Percentiles rank a stretch among this genome's conserved stretches.
Conservation (phyloP, 495 filamentous ascomycete species). For the Sordaria brevicollis region DNA sequence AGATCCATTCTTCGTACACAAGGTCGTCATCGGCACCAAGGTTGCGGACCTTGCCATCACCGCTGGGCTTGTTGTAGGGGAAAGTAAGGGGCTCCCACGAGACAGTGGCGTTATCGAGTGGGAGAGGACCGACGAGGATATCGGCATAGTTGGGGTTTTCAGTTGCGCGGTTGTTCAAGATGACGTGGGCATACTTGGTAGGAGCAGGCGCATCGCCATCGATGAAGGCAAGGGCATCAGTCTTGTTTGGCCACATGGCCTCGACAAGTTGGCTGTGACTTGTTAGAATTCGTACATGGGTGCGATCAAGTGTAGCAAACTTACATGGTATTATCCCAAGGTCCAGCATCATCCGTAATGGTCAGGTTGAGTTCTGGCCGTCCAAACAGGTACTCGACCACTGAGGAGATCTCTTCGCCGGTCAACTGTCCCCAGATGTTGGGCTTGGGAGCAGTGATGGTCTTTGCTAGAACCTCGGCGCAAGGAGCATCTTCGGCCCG, state of each 20-base stretch:
- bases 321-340: slow-evolving; percentile 26
- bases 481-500: slow-evolving; percentile 5
- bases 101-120: slow-evolving; percentile 27
- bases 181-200: slow-evolving; percentile 36
- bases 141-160: slow-evolving; percentile 35
- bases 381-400: slow-evolving; percentile 26
- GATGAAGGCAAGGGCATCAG: slow-evolving; percentile 36
- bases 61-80: slow-evolving; percentile 29
- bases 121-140: slow-evolving; percentile 38
- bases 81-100: slow-evolving; percentile 29
- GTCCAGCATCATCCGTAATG: slow-evolving; percentile 13
- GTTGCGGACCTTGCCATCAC: slow-evolving; percentile 26
- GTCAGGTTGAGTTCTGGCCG: slow-evolving; percentile 29
- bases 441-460: slow-evolving; percentile 21
- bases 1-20: slow-evolving; percentile 18
- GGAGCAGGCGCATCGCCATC: slow-evolving; percentile 27
- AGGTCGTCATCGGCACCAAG: slow-evolving; percentile 23
- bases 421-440: slow-evolving; percentile 26
- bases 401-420: slow-evolving; percentile 19
- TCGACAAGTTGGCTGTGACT: slow-evolving; percentile 27
- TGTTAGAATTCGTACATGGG: background rate
- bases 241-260: slow-evolving; percentile 42
- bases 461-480: slow-evolving; percentile 8
- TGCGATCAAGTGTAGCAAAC: background rate
- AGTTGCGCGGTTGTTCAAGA: slow-evolving; percentile 29